A percentile compares a stretch with the other conserved stretches of the same genome.
Conservation (phyloP, 805 yeast genomes). For the Saccharomycopsis synnaedendra region DNA sequence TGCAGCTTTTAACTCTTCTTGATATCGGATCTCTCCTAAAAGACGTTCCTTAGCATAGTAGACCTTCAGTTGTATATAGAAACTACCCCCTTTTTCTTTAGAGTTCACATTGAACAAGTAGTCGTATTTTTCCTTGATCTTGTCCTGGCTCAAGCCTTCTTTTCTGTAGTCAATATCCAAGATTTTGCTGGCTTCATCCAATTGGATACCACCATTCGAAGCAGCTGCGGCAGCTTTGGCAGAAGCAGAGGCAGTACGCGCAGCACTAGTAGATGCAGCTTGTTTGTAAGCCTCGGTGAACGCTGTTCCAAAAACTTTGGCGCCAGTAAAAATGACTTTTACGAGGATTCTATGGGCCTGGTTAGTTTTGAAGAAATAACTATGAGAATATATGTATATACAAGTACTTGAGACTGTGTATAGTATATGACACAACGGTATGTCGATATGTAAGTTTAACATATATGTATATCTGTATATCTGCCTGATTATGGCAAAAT, state of each 20-base stretch:
- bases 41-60: slow-evolving; percentile 90
- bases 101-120: slow-evolving; percentile 82
- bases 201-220: slow-evolving; percentile 65
- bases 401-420: too few relatives aligned
- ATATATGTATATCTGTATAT: too few relatives aligned
- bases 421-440: too few relatives aligned
- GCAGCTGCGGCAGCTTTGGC: slow-evolving; percentile 33
- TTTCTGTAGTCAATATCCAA: slow-evolving; percentile 58
- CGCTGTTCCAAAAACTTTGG: slow-evolving; percentile 91
- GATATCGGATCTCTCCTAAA: slow-evolving; percentile 60
- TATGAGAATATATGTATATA: too few relatives aligned
- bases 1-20: slow-evolving; percentile 31
- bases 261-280: slow-evolving; percentile 88
- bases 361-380: neutral
- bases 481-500: too few relatives aligned
- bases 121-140: slow-evolving; percentile 59
- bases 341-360: slow-evolving; percentile 86
- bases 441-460: too few relatives aligned
- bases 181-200: slow-evolving; percentile 88
- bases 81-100: slow-evolving; percentile 92
- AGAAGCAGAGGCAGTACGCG: slow-evolving; percentile 42
- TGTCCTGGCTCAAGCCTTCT: slow-evolving; percentile 41
- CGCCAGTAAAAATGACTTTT: slow-evolving; percentile 87
- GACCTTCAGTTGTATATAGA: slow-evolving; percentile 86
- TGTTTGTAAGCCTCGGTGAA: slow-evolving; percentile 95